Conservation (phyloP, 1,284 basidiomycete species). For the Hemileia vastatrix region DNA sequence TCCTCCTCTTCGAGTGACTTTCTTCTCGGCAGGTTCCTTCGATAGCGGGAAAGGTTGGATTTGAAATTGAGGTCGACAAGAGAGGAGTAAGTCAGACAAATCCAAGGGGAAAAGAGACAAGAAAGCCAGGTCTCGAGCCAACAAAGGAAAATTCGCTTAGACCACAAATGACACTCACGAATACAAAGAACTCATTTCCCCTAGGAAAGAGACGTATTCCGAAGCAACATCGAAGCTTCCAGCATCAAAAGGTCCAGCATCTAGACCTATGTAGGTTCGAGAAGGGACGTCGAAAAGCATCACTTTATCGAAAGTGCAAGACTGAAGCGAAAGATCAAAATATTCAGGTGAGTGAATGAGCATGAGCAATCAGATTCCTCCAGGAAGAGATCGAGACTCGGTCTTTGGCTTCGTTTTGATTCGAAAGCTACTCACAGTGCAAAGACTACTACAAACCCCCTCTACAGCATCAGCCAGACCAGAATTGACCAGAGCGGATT, state of each 20-base stretch:
- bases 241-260: conserved; percentile 38
- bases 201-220: conserved; percentile 38
- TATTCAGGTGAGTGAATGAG: background rate
- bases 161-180: background rate
- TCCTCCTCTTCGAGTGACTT: background rate
- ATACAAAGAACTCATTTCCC: conserved; percentile 35
- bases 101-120: no score
- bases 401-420: no score
- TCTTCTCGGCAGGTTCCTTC: conserved; percentile 1
- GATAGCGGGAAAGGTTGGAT: background rate
- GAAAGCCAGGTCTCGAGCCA: no score
- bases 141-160: background rate
- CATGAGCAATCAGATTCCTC: no score
- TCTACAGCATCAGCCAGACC: no score
- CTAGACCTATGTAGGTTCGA: conserved; percentile 35
- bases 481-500: no score
- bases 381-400: no score
- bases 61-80: no score
- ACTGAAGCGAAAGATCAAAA: conserved; percentile 19
- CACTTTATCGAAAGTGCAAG: conserved; percentile 35
- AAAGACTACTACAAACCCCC: no score
- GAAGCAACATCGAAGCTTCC: conserved; percentile 35
- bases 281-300: conserved; percentile 40
- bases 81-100: no score
- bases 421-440: no score